Evolutionary conservation across 495 filamentous ascomycete genomes (phyloP), one percentile per base, ranked within the genome.

Genomic region (Jackrogersella minutella): DNA sequence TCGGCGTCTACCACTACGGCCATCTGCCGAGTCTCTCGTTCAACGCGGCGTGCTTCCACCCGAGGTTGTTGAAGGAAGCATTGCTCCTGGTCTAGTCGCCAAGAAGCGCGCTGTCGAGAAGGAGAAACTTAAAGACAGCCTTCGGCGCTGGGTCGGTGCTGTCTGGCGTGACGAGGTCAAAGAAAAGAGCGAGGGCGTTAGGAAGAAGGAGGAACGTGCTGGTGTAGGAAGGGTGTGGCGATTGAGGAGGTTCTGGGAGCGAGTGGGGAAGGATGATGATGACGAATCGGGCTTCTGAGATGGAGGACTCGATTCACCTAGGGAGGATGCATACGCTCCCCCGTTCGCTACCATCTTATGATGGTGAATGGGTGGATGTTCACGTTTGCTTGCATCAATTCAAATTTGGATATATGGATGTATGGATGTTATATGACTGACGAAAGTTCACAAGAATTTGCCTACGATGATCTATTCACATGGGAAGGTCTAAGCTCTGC

Each of bases 81-180:
- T 64, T 8, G 75, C 76, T 0, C 78, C 74, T 5, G 72, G 73
- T 10, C 66, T 84, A n/a, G 74, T 80, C 36, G 81, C 80, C 30
- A 74, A 73, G 68, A 80, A 77, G 63, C 74, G 78, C 22, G 80
- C 80, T 13, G 70, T 86, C 5, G 84, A 87, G 74, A 79, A 76
- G 66, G 81, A 86, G 76, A 79, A 78, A 53, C 78, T 86, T 31
- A 87, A 86, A 62, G 84, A 86, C 68, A 73, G 73, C 31, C 67
- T 87, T 59, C 71, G 84, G 34, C 73, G 76, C 26, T 86, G 84
- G 80, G 74, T 85, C 6, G 80, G 78, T 8, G 75, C 70, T 41
- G 79, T 76, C 13, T 82, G 79, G 80, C 73, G 66, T 21, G 76
- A 78, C 13, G 74, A 79, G 70, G 81, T 82, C 1, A 61, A 59